Evolutionary conservation across 2,329 filamentous ascomycete genomes (phyloP).

Genomic region (Zelopaecilomyces penicillatus): DNA sequence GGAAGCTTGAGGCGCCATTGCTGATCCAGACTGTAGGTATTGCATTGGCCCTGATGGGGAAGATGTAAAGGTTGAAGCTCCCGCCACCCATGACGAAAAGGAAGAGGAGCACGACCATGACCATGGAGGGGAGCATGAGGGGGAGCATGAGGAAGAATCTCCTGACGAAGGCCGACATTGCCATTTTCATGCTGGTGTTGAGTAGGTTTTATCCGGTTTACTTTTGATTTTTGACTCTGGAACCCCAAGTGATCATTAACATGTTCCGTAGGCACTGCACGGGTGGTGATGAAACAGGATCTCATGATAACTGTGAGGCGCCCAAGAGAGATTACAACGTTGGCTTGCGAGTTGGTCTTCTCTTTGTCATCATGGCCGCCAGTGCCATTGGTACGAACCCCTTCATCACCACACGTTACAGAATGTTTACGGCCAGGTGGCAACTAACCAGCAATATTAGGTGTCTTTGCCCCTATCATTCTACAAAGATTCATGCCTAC

Average conservation of each 20-base stretch:
- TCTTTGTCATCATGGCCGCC: constrained; percentile 64
- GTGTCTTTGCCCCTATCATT: constrained; percentile 59
- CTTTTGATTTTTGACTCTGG: too few relatives aligned
- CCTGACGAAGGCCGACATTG: constrained; percentile 11
- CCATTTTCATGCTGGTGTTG: constrained; percentile 68
- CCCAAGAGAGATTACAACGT: constrained; percentile 54
- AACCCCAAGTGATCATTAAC: not conserved
- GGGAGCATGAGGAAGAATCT: constrained; percentile 14
- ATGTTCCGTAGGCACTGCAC: constrained; percentile 44
- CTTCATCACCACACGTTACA: not conserved
- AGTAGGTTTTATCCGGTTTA: constrained; percentile 39
- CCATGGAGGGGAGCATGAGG: constrained; percentile 10
- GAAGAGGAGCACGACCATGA: constrained; percentile 14
- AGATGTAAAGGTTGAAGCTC: constrained; percentile 48
- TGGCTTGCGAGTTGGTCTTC: constrained; percentile 57
- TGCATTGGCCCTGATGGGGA: constrained; percentile 52
- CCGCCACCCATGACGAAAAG: constrained; percentile 19
- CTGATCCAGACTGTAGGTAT: constrained; percentile 35
- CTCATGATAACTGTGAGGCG: constrained; percentile 33
- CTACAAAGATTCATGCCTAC: constrained; percentile 48
- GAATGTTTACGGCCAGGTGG: too few relatives aligned
- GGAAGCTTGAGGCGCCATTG: constrained; percentile 38
- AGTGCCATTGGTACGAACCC: constrained; percentile 48
- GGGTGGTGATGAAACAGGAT: constrained; percentile 31
- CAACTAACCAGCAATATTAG: constrained; percentile 14